Evolutionary conservation across 179 eudicot genomes (phyloP).

Genomic region (Dionaea muscipula): DNA sequence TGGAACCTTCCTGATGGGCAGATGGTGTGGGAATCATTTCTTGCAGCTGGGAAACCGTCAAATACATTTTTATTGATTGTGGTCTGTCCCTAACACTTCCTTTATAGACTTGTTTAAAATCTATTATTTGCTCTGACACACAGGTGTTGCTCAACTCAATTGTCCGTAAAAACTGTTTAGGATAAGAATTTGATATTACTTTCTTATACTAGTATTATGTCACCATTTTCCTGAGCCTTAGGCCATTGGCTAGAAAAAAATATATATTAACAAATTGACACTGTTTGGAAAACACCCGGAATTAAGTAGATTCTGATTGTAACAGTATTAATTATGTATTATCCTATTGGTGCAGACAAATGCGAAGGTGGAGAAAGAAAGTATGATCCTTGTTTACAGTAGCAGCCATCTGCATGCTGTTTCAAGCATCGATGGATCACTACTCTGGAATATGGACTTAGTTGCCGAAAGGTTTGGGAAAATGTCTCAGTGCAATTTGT

Average conservation of each 20-base stretch:
- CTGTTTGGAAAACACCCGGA: too few relatives aligned
- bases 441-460: conserved; percentile 63
- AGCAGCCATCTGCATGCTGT: conserved; percentile 67
- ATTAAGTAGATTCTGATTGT: too few relatives aligned
- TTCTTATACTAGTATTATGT: too few relatives aligned
- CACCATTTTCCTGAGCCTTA: too few relatives aligned
- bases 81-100: conserved; percentile 34
- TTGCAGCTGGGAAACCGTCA: conserved; percentile 54
- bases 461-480: conserved; percentile 50
- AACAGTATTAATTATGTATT: too few relatives aligned
- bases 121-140: too few relatives aligned
- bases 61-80: conserved; percentile 52
- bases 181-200: too few relatives aligned
- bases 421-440: conserved; percentile 86
- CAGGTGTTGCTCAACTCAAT: too few relatives aligned
- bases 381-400: conserved; percentile 54
- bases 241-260: too few relatives aligned
- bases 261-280: too few relatives aligned
- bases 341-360: conserved; percentile 53
- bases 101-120: neutral
- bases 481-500: conserved; percentile 7
- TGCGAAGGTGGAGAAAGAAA: conserved; percentile 60
- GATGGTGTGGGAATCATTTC: conserved; percentile 92
- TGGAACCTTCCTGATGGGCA: conserved; percentile 99
- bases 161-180: too few relatives aligned